A percentile compares a stretch with the other conserved stretches of the same genome.
Evolutionary conservation across 164 flowering plant species (phyloP).

Genomic region (Houttuynia cordata): DNA sequence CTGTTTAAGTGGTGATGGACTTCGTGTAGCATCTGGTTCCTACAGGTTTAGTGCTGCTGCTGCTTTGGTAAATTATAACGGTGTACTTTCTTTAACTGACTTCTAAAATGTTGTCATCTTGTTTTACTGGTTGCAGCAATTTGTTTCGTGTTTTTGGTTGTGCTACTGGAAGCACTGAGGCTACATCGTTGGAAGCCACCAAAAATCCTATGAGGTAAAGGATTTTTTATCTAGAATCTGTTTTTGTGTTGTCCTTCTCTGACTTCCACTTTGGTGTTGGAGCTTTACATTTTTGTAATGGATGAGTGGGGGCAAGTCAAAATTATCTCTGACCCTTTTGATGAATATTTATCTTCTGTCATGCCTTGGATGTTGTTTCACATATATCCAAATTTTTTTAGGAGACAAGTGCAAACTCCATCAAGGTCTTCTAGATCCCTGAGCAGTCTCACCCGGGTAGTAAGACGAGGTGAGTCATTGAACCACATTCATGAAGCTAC

Average conservation of each 20-base stretch:
- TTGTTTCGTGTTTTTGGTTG: constrained; percentile 91
- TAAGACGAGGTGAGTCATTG: constrained; percentile 62
- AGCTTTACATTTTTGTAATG: too few species aligned
- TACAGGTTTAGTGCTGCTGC: constrained; percentile 49
- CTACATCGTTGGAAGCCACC: constrained; percentile 93
- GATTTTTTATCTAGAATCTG: neutral
- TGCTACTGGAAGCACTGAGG: constrained; percentile 62
- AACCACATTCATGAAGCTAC: neutral
- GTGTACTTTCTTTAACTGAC: neutral
- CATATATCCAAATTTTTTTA: constrained; percentile 8
- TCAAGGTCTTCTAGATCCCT: constrained; percentile 85
- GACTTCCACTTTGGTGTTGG: neutral
- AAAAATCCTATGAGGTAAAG: constrained; percentile 94
- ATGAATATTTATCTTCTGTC: neutral
- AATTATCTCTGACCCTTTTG: too few species aligned
- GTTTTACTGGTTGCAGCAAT: constrained; percentile 41
- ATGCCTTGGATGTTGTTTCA: neutral
- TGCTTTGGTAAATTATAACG: neutral
- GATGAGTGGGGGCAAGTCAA: too few species aligned
- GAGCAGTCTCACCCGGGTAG: constrained; percentile 80
- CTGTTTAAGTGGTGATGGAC: constrained; percentile 92
- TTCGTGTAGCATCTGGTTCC: constrained; percentile 85
- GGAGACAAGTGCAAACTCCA: constrained; percentile 88
- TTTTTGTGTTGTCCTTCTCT: neutral
- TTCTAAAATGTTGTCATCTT: neutral